These are phyloP conservation scores for Achlya hypogyna DNA, from an alignment of 352 stramenopile species.

Conservation along the genomic window DNA sequence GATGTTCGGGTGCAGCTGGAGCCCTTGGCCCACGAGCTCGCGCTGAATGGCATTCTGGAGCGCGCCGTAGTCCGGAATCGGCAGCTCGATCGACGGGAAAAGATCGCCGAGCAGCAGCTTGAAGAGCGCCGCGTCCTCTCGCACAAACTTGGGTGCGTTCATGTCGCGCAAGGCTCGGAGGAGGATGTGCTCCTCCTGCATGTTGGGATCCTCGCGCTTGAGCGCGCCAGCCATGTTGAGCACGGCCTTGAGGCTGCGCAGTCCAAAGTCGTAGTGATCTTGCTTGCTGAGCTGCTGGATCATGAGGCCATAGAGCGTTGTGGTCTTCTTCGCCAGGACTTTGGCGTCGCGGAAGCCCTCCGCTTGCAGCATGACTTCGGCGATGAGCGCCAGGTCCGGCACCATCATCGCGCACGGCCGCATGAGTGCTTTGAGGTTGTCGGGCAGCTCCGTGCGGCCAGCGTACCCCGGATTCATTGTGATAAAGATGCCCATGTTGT, in stretches of 20 bases:
- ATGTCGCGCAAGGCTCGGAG: constrained; percentile 92
- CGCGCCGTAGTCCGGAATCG: constrained; percentile 86
- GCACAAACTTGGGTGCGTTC: constrained; percentile 93
- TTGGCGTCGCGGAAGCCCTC: constrained; percentile 80
- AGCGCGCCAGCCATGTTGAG: constrained; percentile 77
- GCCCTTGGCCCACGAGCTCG: constrained; percentile 68
- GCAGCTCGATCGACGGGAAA: constrained; percentile 82
- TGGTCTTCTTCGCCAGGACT: constrained; percentile 75
- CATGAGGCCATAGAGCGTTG: constrained; percentile 79
- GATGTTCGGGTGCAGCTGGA: constrained; percentile 86
- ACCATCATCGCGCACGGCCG: constrained; percentile 85
- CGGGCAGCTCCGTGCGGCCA: constrained; percentile 80
- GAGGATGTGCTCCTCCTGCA: constrained; percentile 93
- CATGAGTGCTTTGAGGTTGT: constrained; percentile 83
- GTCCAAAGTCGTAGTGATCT: constrained; percentile 81
- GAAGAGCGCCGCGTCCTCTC: constrained; percentile 90
- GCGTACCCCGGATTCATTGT: constrained; percentile 90
- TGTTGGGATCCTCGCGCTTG: constrained; percentile 93
- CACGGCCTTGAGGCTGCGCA: constrained; percentile 75
- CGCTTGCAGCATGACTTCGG: constrained; percentile 80
- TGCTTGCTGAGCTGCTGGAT: constrained; percentile 83
- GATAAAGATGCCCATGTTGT: constrained; percentile 89
- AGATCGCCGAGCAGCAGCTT: constrained; percentile 82
- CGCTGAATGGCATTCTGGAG: constrained; percentile 85
- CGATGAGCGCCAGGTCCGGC: constrained; percentile 72